phyloP scores from a whole-genome alignment of 805 yeast species.

The Saccharomyces eubayanus region DNA sequence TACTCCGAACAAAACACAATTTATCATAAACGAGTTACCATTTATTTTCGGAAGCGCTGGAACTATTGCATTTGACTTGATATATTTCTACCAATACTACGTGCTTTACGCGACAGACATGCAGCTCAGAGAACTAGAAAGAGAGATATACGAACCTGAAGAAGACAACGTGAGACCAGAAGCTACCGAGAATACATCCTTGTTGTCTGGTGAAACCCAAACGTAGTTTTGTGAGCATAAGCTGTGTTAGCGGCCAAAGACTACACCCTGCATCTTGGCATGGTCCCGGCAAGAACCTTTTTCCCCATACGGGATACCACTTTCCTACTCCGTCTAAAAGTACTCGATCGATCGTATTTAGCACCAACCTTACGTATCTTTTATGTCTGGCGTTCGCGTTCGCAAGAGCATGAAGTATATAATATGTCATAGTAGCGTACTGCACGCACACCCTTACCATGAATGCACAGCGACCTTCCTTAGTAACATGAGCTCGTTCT shows the following conservation, averaged over 20 bases:
- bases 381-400: not conserved
- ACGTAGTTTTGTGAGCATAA: not conserved
- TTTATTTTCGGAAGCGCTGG: conserved; percentile 81
- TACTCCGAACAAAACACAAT: conserved; percentile 35
- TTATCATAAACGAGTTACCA: conserved; percentile 65
- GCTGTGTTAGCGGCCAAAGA: not conserved
- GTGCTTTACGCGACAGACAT: conserved; percentile 27
- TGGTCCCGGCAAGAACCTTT: not conserved
- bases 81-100: conserved; percentile 54
- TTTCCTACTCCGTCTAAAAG: not conserved
- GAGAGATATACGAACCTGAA: conserved; percentile 7
- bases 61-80: conserved; percentile 66
- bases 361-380: not conserved
- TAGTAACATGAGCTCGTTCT: not conserved
- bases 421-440: not conserved
- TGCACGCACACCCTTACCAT: not conserved
- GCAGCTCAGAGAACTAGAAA: conserved; percentile 23
- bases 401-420: not conserved
- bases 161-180: not conserved
- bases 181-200: conserved; percentile 4
- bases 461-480: not conserved
- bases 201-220: conserved; percentile 1
- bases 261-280: not conserved
- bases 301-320: not conserved
- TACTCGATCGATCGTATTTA: not conserved